Evolutionary conservation across 2,329 filamentous ascomycete genomes (phyloP), one percentile per base, ranked within the genome.

Genomic region (Bisporella sp.): DNA sequence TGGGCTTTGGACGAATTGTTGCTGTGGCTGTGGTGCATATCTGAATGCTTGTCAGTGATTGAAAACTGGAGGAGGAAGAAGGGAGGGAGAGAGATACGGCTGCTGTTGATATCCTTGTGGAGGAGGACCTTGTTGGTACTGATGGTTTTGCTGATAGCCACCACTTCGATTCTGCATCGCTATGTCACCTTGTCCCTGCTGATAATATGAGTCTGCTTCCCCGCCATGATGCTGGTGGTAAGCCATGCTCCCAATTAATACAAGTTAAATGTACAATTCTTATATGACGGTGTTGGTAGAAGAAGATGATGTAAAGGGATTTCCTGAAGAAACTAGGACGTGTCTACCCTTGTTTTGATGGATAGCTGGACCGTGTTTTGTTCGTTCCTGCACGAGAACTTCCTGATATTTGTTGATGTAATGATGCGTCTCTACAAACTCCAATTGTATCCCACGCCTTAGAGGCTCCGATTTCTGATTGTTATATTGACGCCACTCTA

Each of bases 171-270:
- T 41, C 39, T 58, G 56, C 44, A 51, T 52, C 12, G 43, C 48
- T 29, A 48, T 43, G 39, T 51, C 51, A 43, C 56, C 53, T 31
- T 57, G 53, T 9, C 52, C 55, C 8, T 54, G 32, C 32, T 57
- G 51, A 42, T 60, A 61, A 43, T 63, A 62, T 9, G 45, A 46
- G 47, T 59, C 56, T 39, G 59, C 59, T 9, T 51, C 49, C n/a
- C 61, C 61, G 59, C 56, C 59, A 63, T 62, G 13, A 29, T 49
- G 52, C 6, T 45, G 9, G 29, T 6, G n/a, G 4, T 43, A 21
- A 21, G 21, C 21, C 21, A 21, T 21, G 21, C 21, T 21, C 21
- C 21, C 21, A 3, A 21, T 21, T 21, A 21, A 2, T 21, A 21
- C 21, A 21, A 21, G 21, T 21, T 3, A 21, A 21, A 21, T 21